A percentile compares a stretch with the other conserved stretches of the same genome.
phyloP scores from a whole-genome alignment of 352 stramenopile genomes.

The Thraustochytrium sp. region DNA sequence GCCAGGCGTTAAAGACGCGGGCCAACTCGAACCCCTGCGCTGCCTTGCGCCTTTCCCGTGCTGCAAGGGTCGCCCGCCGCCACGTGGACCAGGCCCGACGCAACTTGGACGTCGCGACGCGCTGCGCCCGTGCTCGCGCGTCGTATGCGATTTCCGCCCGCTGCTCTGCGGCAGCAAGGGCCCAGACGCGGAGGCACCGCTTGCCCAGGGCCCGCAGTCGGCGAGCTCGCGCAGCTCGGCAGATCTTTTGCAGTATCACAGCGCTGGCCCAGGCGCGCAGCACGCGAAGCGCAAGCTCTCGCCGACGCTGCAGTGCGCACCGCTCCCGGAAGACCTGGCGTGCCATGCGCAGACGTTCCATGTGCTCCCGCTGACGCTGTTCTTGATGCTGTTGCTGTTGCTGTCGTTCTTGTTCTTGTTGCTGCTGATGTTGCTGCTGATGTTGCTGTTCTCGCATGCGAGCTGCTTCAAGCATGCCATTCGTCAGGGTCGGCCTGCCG shows the following conservation, averaged over 20 bases:
- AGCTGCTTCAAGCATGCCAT: no score
- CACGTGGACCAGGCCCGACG: neutral
- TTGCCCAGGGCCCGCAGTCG: neutral
- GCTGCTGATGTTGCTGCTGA: no score
- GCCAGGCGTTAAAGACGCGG: neutral
- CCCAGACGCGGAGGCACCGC: neutral
- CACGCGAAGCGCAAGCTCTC: neutral
- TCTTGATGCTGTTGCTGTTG: neutral
- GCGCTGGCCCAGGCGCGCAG: neutral
- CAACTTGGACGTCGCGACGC: neutral
- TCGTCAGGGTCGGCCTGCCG: neutral
- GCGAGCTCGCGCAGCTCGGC: neutral
- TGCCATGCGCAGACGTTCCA: neutral
- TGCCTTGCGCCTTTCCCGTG: neutral
- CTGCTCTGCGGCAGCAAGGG: neutral
- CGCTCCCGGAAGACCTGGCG: neutral
- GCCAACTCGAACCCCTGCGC: neutral
- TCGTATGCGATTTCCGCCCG: neutral
- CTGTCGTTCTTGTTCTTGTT: neutral
- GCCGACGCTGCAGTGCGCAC: neutral
- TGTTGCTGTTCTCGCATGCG: no score
- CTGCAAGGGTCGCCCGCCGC: neutral
- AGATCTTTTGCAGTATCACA: neutral
- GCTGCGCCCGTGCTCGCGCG: neutral
- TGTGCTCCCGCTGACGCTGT: neutral